Percentiles rank a stretch among this genome's conserved stretches.
phyloP scores from a whole-genome alignment of 768 basidiomycete genomes.

The Plicaturopsis crispa region DNA sequence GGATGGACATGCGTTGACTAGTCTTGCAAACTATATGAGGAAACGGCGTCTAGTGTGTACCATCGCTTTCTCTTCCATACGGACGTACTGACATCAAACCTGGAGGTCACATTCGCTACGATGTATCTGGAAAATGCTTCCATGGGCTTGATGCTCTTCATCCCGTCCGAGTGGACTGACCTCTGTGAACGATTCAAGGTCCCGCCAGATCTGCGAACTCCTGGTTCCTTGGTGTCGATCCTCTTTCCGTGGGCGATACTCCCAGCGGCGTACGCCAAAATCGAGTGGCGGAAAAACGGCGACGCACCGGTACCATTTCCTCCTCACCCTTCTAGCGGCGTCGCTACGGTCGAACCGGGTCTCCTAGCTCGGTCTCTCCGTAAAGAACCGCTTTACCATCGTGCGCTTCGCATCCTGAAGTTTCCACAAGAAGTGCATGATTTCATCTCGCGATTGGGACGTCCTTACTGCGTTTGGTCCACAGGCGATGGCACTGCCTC shows the following conservation, averaged over 20 bases:
- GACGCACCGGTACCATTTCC: no score
- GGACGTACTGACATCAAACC: slow-evolving; percentile 2
- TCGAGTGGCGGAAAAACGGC: slow-evolving; percentile 16
- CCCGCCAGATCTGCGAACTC: slow-evolving; percentile 24
- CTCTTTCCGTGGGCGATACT: slow-evolving; percentile 42
- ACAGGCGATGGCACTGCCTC: slow-evolving; percentile 21
- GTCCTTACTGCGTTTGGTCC: slow-evolving; percentile 35
- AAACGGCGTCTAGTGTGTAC: slow-evolving; percentile 37
- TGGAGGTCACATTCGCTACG: slow-evolving; percentile 43
- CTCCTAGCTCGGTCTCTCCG: slow-evolving; percentile 16
- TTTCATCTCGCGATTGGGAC: slow-evolving; percentile 30
- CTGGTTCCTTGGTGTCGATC: slow-evolving; percentile 28
- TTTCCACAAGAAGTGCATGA: slow-evolving; percentile 43
- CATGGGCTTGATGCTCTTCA: slow-evolving; percentile 51
- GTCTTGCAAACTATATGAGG: slow-evolving; percentile 38
- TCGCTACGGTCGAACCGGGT: slow-evolving; percentile 11
- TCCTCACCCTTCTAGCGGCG: no score
- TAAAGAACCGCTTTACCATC: slow-evolving; percentile 23
- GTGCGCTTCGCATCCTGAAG: slow-evolving; percentile 33
- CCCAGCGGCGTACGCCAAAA: slow-evolving; percentile 20
- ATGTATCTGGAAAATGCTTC: slow-evolving; percentile 37
- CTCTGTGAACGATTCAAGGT: slow-evolving; percentile 34
- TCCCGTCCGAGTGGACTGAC: slow-evolving; percentile 28
- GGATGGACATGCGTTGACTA: slow-evolving; percentile 32
- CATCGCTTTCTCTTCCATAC: slow-evolving; percentile 4